phyloP scores from a whole-genome alignment of 495 filamentous ascomycete genomes.

The Peziza echinospora region DNA sequence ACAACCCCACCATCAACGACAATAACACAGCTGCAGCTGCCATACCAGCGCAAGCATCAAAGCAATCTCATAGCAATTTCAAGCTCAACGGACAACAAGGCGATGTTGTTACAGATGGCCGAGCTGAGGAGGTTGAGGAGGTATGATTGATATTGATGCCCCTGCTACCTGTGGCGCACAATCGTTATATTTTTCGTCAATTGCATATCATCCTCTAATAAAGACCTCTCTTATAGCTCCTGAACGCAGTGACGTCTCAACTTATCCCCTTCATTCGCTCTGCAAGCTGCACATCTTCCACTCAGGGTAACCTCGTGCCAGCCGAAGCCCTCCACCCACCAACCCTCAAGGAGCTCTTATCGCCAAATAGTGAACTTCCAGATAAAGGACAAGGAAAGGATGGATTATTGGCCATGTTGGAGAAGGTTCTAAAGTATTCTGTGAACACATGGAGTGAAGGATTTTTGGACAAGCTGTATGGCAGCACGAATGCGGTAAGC shows the following conservation, averaged over 20 bases:
- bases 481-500: constrained; percentile 55
- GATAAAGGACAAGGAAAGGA: constrained; percentile 42
- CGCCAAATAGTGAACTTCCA: constrained; percentile 37
- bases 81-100: no score
- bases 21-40: no score
- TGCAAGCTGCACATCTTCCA: constrained; percentile 4
- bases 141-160: no score
- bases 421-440: constrained; percentile 50
- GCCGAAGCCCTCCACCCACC: constrained; percentile 50
- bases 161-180: no score
- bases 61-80: no score
- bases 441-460: constrained; percentile 97
- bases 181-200: no score
- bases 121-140: no score
- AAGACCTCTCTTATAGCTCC: constrained; percentile 17
- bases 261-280: constrained; percentile 16
- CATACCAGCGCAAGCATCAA: no score
- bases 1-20: no score
- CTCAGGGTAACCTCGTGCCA: constrained; percentile 20
- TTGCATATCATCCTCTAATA: no score
- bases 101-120: no score
- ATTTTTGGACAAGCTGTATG: constrained; percentile 83
- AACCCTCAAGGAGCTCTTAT: constrained; percentile 41
- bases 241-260: constrained; percentile 13
- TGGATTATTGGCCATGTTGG: constrained; percentile 42